These are phyloP conservation scores for Neonectria faginata DNA, from an alignment of 2,329 filamentous ascomycete species.

Conservation along the genomic window DNA sequence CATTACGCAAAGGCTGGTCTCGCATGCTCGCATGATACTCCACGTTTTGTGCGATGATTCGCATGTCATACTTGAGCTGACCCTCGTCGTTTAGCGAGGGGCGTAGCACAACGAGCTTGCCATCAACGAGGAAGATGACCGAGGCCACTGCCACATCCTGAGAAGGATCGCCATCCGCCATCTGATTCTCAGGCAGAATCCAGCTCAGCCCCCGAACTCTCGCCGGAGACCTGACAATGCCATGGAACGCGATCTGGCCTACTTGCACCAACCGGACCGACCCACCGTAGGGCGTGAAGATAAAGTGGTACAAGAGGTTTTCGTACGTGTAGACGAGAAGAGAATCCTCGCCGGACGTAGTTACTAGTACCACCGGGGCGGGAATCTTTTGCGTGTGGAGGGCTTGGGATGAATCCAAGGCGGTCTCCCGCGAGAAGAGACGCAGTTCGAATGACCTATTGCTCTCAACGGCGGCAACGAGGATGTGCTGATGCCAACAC, in stretches of 20 bases:
- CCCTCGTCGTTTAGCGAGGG: constrained; percentile 85
- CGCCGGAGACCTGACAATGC: constrained; percentile 92
- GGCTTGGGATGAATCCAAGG: constrained; percentile 77
- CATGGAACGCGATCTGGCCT: constrained; percentile 97
- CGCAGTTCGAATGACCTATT: constrained; percentile 86
- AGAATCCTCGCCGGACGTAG: constrained; percentile 91
- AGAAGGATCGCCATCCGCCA: constrained; percentile 91
- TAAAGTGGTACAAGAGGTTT: constrained; percentile 93
- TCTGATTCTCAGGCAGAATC: constrained; percentile 91
- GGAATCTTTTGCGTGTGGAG: constrained; percentile 83
- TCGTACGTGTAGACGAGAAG: constrained; percentile 97
- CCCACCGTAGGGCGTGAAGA: constrained; percentile 79
- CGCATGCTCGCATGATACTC: constrained; percentile 95
- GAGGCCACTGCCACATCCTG: constrained; percentile 95
- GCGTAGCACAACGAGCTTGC: constrained; percentile 91
- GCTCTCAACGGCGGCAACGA: constrained; percentile 92
- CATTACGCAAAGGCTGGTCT: constrained; percentile 72
- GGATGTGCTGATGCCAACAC: constrained; percentile 98
- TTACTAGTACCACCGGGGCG: constrained; percentile 89
- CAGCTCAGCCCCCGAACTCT: constrained; percentile 94
- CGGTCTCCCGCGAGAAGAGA: constrained; percentile 89
- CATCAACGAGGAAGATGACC: constrained; percentile 95
- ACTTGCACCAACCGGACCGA: constrained; percentile 86
- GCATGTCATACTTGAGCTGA: constrained; percentile 97
- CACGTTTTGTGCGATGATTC: constrained; percentile 93